These are phyloP conservation scores for Carex kokanica DNA, from an alignment of 176 grass and related monocot genomes.

Conservation along the genomic window DNA sequence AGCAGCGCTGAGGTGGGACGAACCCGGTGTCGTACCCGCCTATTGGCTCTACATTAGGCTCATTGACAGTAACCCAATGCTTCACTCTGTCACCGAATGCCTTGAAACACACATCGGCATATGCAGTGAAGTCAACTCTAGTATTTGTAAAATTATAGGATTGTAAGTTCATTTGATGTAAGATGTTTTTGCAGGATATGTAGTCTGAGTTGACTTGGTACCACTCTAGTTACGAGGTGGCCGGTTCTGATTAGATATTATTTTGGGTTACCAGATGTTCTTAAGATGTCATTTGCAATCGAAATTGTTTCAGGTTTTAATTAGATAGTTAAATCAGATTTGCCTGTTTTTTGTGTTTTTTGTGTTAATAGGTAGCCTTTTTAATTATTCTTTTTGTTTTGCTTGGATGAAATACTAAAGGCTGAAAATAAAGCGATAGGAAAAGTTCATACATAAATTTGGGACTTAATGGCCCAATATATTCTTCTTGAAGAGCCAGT, in stretches of 20 bases:
- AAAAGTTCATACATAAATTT: constrained; percentile 50
- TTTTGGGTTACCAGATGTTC: background rate
- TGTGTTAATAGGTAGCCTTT: background rate
- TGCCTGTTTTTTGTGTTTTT: background rate
- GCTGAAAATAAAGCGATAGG: background rate
- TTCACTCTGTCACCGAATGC: constrained; percentile 73
- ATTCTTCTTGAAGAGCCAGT: constrained; percentile 57
- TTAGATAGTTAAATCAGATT: background rate
- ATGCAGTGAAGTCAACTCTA: constrained; percentile 69
- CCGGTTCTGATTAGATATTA: background rate
- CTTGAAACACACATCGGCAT: constrained; percentile 61
- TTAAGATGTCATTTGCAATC: background rate
- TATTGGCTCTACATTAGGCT: constrained; percentile 61
- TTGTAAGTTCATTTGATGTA: background rate
- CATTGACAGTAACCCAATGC: constrained; percentile 62
- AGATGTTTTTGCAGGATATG: no score
- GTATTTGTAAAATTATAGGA: background rate
- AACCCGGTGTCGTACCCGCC: constrained; percentile 27
- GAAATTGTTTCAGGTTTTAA: background rate
- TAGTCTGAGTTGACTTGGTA: background rate
- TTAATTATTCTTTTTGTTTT: background rate
- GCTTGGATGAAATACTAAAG: background rate
- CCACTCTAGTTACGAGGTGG: background rate
- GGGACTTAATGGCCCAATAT: constrained; percentile 49
- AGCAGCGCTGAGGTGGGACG: constrained; percentile 57